Evolutionary conservation across 495 filamentous ascomycete genomes (phyloP).

Genomic region (Pseudomonodictys pantanalensis): DNA sequence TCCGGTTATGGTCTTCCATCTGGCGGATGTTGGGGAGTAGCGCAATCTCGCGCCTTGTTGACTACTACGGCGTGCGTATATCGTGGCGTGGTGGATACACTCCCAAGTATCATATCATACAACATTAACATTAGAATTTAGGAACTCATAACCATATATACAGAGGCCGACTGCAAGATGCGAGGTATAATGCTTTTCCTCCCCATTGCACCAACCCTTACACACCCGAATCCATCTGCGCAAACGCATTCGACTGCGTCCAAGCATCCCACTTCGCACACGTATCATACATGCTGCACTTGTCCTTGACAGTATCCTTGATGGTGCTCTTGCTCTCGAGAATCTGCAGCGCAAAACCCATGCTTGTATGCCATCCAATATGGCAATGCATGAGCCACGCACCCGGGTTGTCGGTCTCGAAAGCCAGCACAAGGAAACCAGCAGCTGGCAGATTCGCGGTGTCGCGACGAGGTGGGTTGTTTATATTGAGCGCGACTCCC

Average conservation of each 20-base stretch:
- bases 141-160: too few species aligned
- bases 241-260: neutral
- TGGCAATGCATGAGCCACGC: slow-evolving; percentile 43
- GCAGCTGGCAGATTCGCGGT: slow-evolving; percentile 33
- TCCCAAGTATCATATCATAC: too few species aligned
- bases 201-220: too few species aligned
- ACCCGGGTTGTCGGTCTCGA: slow-evolving; percentile 39
- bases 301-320: slow-evolving; percentile 3
- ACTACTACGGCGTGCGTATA: too few species aligned
- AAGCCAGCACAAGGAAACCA: slow-evolving; percentile 38
- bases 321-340: slow-evolving; percentile 36
- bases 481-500: slow-evolving; percentile 31
- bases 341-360: slow-evolving; percentile 44
- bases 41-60: too few species aligned
- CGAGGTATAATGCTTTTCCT: too few species aligned
- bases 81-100: too few species aligned
- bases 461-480: slow-evolving; percentile 38
- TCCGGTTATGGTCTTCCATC: too few species aligned
- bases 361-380: slow-evolving; percentile 36
- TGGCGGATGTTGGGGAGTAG: too few species aligned
- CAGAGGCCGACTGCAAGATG: too few species aligned
- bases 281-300: slow-evolving; percentile 2
- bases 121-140: too few species aligned
- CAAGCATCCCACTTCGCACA: slow-evolving; percentile 19
- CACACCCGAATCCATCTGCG: slow-evolving; percentile 15